Percentiles rank a stretch among this genome's conserved stretches.
Evolutionary conservation across 345 rosid genomes (phyloP).

Genomic region (Corchorus capsularis): DNA sequence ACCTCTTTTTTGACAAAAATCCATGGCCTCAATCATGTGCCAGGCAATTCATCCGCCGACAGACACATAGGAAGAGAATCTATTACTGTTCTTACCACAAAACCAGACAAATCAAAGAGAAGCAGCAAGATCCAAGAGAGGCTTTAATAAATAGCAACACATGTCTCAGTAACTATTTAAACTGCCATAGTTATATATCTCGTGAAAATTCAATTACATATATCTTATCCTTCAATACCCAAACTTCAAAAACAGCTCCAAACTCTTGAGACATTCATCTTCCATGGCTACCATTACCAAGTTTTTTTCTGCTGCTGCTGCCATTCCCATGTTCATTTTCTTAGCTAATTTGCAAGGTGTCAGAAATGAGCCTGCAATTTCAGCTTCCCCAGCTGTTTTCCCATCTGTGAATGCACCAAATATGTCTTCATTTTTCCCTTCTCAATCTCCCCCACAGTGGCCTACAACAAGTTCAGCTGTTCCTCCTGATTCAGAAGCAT

Average conservation of each 20-base stretch:
- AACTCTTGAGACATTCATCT: slow-evolving; percentile 6
- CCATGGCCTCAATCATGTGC: slow-evolving; percentile 33
- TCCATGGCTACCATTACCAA: slow-evolving; percentile 42
- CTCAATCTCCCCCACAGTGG: slow-evolving; percentile 39
- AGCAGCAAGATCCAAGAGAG: slow-evolving; percentile 11
- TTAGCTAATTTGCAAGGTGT: slow-evolving; percentile 26
- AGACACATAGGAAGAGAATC: slow-evolving; percentile 20
- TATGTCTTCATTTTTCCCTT: slow-evolving; percentile 73
- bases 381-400: slow-evolving; percentile 61
- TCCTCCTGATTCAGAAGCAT: slow-evolving; percentile 45
- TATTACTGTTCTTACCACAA: slow-evolving; percentile 10
- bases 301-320: slow-evolving; percentile 25
- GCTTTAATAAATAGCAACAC: slow-evolving; percentile 3
- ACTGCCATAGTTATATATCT: slow-evolving; percentile 21
- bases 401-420: slow-evolving; percentile 53
- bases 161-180: slow-evolving; percentile 16
- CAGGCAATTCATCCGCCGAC: not conserved
- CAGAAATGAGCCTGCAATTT: slow-evolving; percentile 39
- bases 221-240: slow-evolving; percentile 6
- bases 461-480: slow-evolving; percentile 27
- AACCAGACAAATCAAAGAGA: slow-evolving; percentile 18
- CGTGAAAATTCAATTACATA: slow-evolving; percentile 28
- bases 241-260: not conserved
- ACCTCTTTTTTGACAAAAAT: slow-evolving; percentile 8
- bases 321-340: slow-evolving; percentile 29